Conservation (phyloP, 139 green algal species). For the Marvania coccoides region DNA sequence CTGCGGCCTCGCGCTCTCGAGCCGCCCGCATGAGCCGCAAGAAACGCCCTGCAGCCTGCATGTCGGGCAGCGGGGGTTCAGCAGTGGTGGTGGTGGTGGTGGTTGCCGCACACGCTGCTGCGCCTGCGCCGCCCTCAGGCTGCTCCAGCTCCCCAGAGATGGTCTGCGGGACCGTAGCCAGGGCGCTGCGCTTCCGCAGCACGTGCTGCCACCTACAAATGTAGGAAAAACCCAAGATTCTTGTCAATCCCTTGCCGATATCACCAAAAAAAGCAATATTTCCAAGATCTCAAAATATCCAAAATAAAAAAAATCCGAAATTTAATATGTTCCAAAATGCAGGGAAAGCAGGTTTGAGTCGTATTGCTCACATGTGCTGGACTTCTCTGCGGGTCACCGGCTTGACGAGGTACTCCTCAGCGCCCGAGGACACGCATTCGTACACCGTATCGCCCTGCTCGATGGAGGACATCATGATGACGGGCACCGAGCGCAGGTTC, state of each 20-base stretch:
- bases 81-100: background rate
- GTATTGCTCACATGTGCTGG: conserved; percentile 45
- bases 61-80: background rate
- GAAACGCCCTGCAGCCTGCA: conserved; percentile 31
- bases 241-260: too few relatives aligned
- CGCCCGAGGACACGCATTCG: conserved; percentile 68
- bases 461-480: conserved; percentile 89
- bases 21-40: conserved; percentile 25
- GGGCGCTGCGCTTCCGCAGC: conserved; percentile 42
- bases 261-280: too few relatives aligned
- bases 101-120: background rate
- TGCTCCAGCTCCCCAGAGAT: background rate
- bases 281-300: too few relatives aligned
- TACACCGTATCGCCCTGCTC: conserved; percentile 73
- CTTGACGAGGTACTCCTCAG: conserved; percentile 92
- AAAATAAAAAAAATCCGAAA: too few relatives aligned
- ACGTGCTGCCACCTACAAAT: conserved; percentile 94
- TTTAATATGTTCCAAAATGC: too few relatives aligned
- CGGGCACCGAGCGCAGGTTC: conserved; percentile 58
- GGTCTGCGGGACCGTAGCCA: conserved; percentile 11
- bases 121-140: background rate
- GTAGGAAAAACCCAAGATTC: too few relatives aligned
- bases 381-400: conserved; percentile 86
- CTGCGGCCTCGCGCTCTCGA: conserved; percentile 17
- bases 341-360: too few relatives aligned